Percentiles rank a stretch among this genome's conserved stretches.
Conservation (phyloP, 2,329 filamentous ascomycete species). For the Botrytis hyacinthi region DNA sequence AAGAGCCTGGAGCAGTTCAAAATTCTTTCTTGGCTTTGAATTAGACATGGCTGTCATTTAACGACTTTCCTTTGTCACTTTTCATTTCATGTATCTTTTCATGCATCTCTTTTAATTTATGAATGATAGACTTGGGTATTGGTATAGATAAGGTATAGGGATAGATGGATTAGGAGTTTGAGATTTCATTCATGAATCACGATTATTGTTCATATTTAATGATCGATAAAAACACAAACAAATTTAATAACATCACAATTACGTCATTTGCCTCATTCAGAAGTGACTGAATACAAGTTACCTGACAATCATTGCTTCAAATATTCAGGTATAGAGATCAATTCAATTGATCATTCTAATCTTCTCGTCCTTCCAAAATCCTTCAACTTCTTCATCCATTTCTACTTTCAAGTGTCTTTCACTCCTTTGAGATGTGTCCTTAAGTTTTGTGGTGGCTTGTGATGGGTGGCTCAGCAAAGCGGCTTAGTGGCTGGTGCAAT, state of each 20-base stretch:
- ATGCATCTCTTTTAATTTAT: background rate
- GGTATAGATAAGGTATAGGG: slow-evolving; percentile 12
- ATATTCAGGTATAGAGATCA: background rate
- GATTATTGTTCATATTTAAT: background rate
- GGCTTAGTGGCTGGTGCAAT: background rate
- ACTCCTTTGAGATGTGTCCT: background rate
- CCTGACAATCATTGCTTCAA: background rate
- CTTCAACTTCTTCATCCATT: too few relatives aligned
- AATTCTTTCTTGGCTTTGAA: slow-evolving; percentile 8
- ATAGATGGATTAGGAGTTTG: slow-evolving; percentile 12
- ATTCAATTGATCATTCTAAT: background rate
- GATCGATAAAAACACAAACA: background rate
- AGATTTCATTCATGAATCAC: background rate
- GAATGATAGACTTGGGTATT: background rate
- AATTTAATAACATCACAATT: slow-evolving; percentile 1
- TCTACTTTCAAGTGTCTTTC: background rate
- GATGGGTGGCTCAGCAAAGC: background rate
- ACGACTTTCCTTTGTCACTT: background rate
- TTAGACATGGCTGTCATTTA: background rate
- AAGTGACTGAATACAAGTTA: background rate
- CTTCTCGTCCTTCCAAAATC: background rate
- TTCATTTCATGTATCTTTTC: background rate
- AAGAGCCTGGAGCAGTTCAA: background rate
- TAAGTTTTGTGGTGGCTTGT: background rate
- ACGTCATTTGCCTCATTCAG: background rate